Evolutionary conservation across 768 basidiomycete genomes (phyloP).

Genomic region (Cantharellus cinnabarinus): DNA sequence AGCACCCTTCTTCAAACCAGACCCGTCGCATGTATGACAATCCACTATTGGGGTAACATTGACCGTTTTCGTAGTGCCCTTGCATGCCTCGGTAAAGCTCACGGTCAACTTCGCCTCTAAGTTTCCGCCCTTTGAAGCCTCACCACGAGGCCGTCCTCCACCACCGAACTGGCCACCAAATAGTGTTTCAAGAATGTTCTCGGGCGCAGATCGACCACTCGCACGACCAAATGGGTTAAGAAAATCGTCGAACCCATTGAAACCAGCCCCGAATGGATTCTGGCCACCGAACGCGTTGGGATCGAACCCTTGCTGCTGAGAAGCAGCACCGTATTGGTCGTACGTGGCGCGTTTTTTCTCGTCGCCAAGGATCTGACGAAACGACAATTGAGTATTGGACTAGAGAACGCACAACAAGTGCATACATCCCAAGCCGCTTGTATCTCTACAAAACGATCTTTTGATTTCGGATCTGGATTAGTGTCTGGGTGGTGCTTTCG

Average conservation of each 20-base stretch:
- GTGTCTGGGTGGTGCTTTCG: conserved; percentile 98
- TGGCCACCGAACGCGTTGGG: conserved; percentile 48
- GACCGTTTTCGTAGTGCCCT: conserved; percentile 59
- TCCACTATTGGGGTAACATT: conserved; percentile 62
- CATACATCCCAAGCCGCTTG: conserved; percentile 92
- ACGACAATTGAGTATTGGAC: conserved; percentile 7
- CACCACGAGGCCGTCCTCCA: conserved; percentile 23
- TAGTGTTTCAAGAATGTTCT: conserved; percentile 69
- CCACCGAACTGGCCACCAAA: conserved; percentile 52
- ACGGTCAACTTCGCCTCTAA: conserved; percentile 58
- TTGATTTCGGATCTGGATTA: conserved; percentile 66
- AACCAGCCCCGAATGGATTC: conserved; percentile 37
- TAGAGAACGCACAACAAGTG: conserved; percentile 6
- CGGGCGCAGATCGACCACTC: conserved; percentile 19
- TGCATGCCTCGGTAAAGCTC: conserved; percentile 87
- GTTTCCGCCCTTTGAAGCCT: conserved; percentile 46
- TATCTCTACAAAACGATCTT: conserved; percentile 89
- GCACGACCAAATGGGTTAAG: conserved; percentile 24
- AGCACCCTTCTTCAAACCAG: conserved; percentile 70
- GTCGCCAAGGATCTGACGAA: conserved; percentile 66
- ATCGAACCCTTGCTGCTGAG: conserved; percentile 88
- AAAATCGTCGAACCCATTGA: conserved; percentile 57
- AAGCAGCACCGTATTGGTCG: conserved; percentile 82
- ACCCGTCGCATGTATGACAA: conserved; percentile 68
- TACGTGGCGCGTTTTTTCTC: conserved; percentile 80